Percentiles rank a stretch among this genome's conserved stretches.
These are phyloP conservation scores for Podaxis pistillaris DNA, from an alignment of 768 basidiomycete genomes.

Conservation along the genomic window DNA sequence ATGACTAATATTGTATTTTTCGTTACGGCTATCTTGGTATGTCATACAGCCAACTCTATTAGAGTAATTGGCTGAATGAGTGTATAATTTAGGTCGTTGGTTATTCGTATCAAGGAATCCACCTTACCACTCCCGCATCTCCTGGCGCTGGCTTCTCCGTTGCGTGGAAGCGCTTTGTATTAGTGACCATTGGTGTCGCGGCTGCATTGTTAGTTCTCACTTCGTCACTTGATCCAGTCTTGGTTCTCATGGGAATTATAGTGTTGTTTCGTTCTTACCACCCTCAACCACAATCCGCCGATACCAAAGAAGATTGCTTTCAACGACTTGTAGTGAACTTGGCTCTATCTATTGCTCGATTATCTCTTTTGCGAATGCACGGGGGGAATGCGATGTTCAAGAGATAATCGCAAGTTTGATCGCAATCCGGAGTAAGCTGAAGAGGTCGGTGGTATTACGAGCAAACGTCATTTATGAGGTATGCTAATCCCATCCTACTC, in stretches of 20 bases:
- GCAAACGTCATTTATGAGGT: conserved; percentile 70
- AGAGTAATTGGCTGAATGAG: not conserved
- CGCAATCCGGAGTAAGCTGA: conserved; percentile 73
- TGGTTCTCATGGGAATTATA: conserved; percentile 20
- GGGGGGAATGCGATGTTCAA: conserved; percentile 46
- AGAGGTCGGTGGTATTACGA: conserved; percentile 53
- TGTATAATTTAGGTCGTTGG: conserved; percentile 53
- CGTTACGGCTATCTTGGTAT: conserved; percentile 59
- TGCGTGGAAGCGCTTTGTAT: conserved; percentile 73
- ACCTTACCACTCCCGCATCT: conserved; percentile 44
- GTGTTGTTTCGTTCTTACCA: conserved; percentile 70
- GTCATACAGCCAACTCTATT: conserved; percentile 19
- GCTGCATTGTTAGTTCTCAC: conserved; percentile 64
- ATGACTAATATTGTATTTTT: conserved; percentile 72
- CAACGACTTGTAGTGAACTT: conserved; percentile 65
- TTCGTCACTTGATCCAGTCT: not conserved
- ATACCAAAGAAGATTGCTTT: conserved; percentile 69
- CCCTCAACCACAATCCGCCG: conserved; percentile 72
- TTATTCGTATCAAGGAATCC: conserved; percentile 68
- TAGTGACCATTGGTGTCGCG: conserved; percentile 69
- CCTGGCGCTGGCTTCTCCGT: conserved; percentile 62
- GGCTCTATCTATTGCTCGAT: conserved; percentile 76
- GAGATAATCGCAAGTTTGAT: conserved; percentile 65
- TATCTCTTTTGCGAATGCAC: conserved; percentile 66
- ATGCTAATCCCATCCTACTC: conserved; percentile 14